Evolutionary conservation across 768 basidiomycete species (phyloP).

Genomic region (Suillus brevipes): DNA sequence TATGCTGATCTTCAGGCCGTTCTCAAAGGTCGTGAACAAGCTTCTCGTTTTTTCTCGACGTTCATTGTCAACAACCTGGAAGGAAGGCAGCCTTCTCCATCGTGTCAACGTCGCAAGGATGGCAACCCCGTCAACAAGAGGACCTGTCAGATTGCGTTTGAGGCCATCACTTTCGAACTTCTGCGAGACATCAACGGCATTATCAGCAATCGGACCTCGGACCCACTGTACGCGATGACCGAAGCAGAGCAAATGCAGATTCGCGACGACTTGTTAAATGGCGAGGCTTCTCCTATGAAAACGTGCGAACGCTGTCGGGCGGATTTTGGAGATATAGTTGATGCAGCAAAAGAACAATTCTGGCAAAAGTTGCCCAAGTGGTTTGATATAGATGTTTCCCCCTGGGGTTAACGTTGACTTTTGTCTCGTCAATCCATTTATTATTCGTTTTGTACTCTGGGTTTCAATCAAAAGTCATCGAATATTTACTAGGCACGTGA

Average conservation of each 20-base stretch:
- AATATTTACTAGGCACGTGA: not conserved
- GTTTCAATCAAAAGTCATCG: not conserved
- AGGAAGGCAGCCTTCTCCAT: slow-evolving; percentile 51
- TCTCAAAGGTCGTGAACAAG: slow-evolving; percentile 70
- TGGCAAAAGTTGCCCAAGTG: slow-evolving; percentile 65
- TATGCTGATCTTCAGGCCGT: slow-evolving; percentile 57
- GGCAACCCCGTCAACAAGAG: slow-evolving; percentile 45
- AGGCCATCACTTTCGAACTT: slow-evolving; percentile 72
- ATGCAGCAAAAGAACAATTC: slow-evolving; percentile 59
- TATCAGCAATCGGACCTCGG: slow-evolving; percentile 62
- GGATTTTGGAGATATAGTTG: slow-evolving; percentile 62
- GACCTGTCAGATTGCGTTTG: slow-evolving; percentile 70
- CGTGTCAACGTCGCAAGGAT: slow-evolving; percentile 53
- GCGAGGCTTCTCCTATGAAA: slow-evolving; percentile 45
- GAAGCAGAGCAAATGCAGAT: slow-evolving; percentile 69
- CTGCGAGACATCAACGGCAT: slow-evolving; percentile 73
- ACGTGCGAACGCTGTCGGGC: slow-evolving; percentile 65
- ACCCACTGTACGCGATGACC: slow-evolving; percentile 70
- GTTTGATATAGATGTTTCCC: slow-evolving; percentile 57
- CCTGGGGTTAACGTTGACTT: slow-evolving; percentile 32
- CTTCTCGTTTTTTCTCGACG: slow-evolving; percentile 72
- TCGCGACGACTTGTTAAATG: slow-evolving; percentile 45
- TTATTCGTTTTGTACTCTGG: not conserved
- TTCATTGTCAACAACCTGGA: slow-evolving; percentile 77
- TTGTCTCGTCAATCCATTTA: not conserved